Evolutionary conservation across 441 rosid genomes (phyloP).

Genomic region (Codiaeum variegatum): DNA sequence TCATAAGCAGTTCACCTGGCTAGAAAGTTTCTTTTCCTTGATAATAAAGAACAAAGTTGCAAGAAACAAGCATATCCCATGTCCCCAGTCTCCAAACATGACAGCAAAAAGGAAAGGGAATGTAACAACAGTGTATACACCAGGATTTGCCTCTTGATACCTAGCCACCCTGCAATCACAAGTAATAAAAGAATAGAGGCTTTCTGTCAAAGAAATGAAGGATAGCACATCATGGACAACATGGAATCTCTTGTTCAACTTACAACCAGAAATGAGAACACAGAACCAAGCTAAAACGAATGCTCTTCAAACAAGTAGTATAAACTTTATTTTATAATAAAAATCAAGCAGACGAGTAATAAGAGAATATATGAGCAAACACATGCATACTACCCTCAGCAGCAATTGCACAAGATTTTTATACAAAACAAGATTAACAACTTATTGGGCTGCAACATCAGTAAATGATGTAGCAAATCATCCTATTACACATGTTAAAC

Average conservation of each 20-base stretch:
- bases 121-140: slow-evolving; percentile 73
- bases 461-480: not conserved
- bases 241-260: not conserved
- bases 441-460: not conserved
- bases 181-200: not conserved
- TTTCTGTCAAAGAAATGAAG: not conserved
- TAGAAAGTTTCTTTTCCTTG: slow-evolving; percentile 77
- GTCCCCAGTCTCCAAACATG: slow-evolving; percentile 99
- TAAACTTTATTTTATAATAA: not conserved
- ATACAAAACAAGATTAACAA: slow-evolving; percentile 5
- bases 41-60: slow-evolving; percentile 53
- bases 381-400: not conserved
- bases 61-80: slow-evolving; percentile 88
- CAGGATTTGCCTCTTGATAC: slow-evolving; percentile 97
- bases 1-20: slow-evolving; percentile 56
- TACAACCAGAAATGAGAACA: not conserved
- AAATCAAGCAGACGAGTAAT: not conserved
- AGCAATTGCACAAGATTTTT: not conserved
- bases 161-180: slow-evolving; percentile 72
- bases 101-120: slow-evolving; percentile 98
- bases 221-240: not conserved
- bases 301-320: not conserved
- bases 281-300: not conserved
- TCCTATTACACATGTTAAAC: not conserved
- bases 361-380: not conserved